Evolutionary conservation across 2,329 filamentous ascomycete genomes (phyloP).

Genomic region (Fusarium transvaalense): DNA sequence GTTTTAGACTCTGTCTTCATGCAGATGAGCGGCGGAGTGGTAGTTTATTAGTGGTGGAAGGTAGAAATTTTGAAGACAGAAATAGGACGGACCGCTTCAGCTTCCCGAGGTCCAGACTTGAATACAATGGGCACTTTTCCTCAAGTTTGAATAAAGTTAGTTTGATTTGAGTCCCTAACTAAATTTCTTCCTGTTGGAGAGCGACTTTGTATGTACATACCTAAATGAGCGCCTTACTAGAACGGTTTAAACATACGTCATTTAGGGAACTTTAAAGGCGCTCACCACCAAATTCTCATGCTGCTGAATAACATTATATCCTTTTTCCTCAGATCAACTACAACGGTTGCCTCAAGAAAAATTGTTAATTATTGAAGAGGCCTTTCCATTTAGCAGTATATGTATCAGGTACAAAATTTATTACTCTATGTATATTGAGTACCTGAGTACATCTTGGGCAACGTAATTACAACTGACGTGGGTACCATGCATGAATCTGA

Average conservation of each 20-base stretch:
- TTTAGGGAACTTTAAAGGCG: not conserved
- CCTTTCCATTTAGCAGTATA: not conserved
- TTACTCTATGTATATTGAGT: not conserved
- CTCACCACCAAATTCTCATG: not conserved
- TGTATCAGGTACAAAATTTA: not conserved
- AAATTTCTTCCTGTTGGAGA: not conserved
- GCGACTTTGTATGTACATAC: not conserved
- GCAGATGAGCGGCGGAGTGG: slow-evolving; percentile 7
- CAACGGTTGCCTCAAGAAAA: not conserved
- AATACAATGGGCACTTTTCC: not conserved
- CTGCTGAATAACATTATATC: not conserved
- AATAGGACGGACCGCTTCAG: not conserved
- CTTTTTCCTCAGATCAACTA: not conserved
- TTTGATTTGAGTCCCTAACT: not conserved
- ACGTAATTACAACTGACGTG: not conserved
- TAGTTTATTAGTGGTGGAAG: not conserved
- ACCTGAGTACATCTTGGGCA: not conserved
- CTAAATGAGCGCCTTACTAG: not conserved
- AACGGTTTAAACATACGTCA: slow-evolving; percentile 3
- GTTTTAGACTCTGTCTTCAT: slow-evolving; percentile 3
- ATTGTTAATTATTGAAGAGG: not conserved
- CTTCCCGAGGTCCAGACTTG: not conserved
- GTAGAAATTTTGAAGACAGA: not conserved
- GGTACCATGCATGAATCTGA: not conserved
- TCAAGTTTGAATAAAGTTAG: not conserved